Base-by-base conservation (phyloP, 352 stramenopile genomes). In the Aphanomyces stellatus region DNA sequence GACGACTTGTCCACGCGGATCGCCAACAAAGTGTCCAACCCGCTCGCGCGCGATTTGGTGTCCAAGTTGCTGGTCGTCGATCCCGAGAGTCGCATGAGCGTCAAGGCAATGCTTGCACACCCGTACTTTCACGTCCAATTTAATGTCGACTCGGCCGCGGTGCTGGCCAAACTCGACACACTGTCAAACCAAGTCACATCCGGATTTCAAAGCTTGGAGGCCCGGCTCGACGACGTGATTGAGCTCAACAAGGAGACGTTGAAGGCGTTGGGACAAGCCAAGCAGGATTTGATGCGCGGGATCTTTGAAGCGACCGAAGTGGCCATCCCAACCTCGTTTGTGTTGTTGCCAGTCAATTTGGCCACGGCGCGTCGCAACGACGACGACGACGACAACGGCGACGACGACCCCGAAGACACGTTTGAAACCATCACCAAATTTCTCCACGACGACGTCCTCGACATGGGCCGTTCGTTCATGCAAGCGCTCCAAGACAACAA, bases 41-140 rank as follows among this genome's bases (percentile, higher is more conserved):
- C 34, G 2, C 24, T 71, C 0, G 60, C 60, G 15, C 68, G 69
- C 13, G 62, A 72, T 42, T 48, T 72, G 28, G 48, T 72, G 4
- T 41, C 34, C 37, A 61, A 51, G 6, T 51, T 72, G 48, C 51
- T 72, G 3, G 41, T 24, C 22, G 62, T 60, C 13, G 53, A 71
- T 17, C 60, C 68, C 4, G 31, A 11, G 17, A 17, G 61, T 35
- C 69, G 59, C 41, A 35, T 53, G 28, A 22, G n/a, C 30, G 53
- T 72, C 15, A 1, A 28, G 2, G 43, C 19, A 11, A 63, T 70
- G 4, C 48, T 72, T 8, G 24, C 4, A 4, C 68, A 72, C 51
- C 48, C 59, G 13, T 72, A 65, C 28, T 72, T 72, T 35, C 27
- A 41, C 0, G 40, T 57, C 22, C 30, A 57, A n/a, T 40, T 34